Evolutionary conservation across 768 basidiomycete species (phyloP), one percentile per base, ranked within the genome.

Genomic region (Auricularia cornea): DNA sequence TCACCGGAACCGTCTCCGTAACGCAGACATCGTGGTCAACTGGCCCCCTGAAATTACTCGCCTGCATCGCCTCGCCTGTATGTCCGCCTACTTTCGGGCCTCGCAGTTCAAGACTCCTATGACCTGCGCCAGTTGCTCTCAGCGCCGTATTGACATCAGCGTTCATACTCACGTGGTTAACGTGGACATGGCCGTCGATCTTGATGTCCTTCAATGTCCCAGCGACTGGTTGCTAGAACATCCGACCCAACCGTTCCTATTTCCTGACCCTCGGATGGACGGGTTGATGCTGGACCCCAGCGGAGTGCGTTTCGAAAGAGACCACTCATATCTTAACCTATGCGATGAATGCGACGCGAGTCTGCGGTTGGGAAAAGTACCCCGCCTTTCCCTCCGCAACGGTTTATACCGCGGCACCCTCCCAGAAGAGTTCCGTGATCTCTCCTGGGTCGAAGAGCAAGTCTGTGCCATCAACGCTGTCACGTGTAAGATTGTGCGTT

Each of bases 401-500:
- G 59, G 66, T 14, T 52, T 74, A 2, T 74, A 59, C 52, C 59
- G 69, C 4, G 72, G 72, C n/a, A 2, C n/a, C 0, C 63, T 74
- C 6, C 70, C 72, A 52, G 48, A 59, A 18, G 16, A 68, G n/a
- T 70, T 73, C 35, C 29, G 33, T 1, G 68, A 72, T 40, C 28
- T 74, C 3, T 73, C 71, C 0, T 74, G 69, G 71, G 60, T 71
- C 31, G 72, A 73, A 61, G 73, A 75, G 60, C 72, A 69, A 66
- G 68, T 69, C 0, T 73, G 73, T 66, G 66, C 72, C 0, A 62
- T 71, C 6, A 71, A 73, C 62, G 56, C 66, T 12, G 68, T 59
- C 2, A 73, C 71, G 20, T 72, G 75, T 0, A 66, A 73, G 66
- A 62, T 75, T 1, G 70, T 68, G 18, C 57, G 67, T 1, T 23